phyloP scores from a whole-genome alignment of 2,329 filamentous ascomycete species.

The Cytospora schulzeri region DNA sequence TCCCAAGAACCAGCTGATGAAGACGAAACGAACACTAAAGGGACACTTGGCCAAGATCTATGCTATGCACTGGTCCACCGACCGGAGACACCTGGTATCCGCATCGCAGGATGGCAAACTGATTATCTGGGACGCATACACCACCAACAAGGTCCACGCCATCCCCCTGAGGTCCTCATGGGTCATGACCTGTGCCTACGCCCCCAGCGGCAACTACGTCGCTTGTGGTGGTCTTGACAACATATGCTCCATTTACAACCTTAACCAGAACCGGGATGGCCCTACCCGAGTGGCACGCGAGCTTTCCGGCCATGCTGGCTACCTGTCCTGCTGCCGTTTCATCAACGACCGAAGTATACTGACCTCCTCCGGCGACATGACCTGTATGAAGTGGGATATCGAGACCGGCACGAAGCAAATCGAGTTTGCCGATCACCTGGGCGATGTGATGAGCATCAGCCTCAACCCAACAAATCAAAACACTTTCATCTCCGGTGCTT shows the following conservation, averaged over 20 bases:
- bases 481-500: slow-evolving; percentile 98
- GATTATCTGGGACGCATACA: slow-evolving; percentile 99
- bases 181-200: slow-evolving; percentile 99
- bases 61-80: slow-evolving; percentile 99
- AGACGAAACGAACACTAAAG: slow-evolving; percentile 94
- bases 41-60: slow-evolving; percentile 99
- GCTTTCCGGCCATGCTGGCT: slow-evolving; percentile 94
- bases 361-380: slow-evolving; percentile 99
- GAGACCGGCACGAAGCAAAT: slow-evolving; percentile 96
- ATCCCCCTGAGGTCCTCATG: slow-evolving; percentile 96
- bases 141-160: slow-evolving; percentile 98
- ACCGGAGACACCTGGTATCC: slow-evolving; percentile 93
- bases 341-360: slow-evolving; percentile 98
- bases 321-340: slow-evolving; percentile 97
- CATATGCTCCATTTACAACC: slow-evolving; percentile 99
- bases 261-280: slow-evolving; percentile 92
- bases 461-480: slow-evolving; percentile 99
- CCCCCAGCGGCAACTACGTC: slow-evolving; percentile 96
- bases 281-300: slow-evolving; percentile 94
- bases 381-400: slow-evolving; percentile 99
- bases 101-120: slow-evolving; percentile 99
- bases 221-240: slow-evolving; percentile 98
- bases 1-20: slow-evolving; percentile 91
- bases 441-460: slow-evolving; percentile 99
- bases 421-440: slow-evolving; percentile 96